Evolutionary conservation across 2,329 filamentous ascomycete genomes (phyloP), one percentile per base, ranked within the genome.

Genomic region (Exserohilum rostratum): DNA sequence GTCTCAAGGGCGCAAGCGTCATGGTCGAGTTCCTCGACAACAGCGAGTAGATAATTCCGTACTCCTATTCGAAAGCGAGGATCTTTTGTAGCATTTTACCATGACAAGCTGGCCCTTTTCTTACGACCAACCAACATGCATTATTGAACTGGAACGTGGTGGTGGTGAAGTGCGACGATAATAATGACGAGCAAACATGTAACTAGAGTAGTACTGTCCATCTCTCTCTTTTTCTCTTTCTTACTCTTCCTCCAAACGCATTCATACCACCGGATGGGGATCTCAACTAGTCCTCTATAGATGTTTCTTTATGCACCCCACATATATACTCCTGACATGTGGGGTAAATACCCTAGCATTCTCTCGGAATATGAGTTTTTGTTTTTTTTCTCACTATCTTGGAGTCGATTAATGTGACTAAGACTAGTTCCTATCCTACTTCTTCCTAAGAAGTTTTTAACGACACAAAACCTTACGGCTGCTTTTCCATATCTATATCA

Each of bases 1-100:
- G 93, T 0, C 76, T 99, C 66, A 96, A 95, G 80, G 93, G 96
- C 70, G 92, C 90, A 3, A 96, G 92, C 0, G 89, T 99, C 6
- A 97, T 97, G 91, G 88, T 99, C 64, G 95, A 97, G 75, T 96
- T 92, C 69, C 53, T 70, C 10, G 72, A 74, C n/a, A 50, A 38
- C n/a, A 46, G 31, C n/a, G 57, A 60, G 33, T 60, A 58, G 31
- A 31, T 2, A 13, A 13, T 5, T 40, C 25, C 15, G 27, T 5
- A 4, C 7, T 25, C 7, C 22, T 25, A 25, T 25, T 31, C 15
- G 12, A 20, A 10, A 17, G n/a, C n/a, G n/a, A n/a, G n/a, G n/a
- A n/a, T n/a, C n/a, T n/a, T n/a, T n/a, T n/a, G n/a, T n/a, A n/a
- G n/a, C n/a, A n/a, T n/a, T n/a, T n/a, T n/a, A n/a, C n/a, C n/a